Conservation (phyloP, 345 rosid species). For the Syzygium aromaticum region DNA sequence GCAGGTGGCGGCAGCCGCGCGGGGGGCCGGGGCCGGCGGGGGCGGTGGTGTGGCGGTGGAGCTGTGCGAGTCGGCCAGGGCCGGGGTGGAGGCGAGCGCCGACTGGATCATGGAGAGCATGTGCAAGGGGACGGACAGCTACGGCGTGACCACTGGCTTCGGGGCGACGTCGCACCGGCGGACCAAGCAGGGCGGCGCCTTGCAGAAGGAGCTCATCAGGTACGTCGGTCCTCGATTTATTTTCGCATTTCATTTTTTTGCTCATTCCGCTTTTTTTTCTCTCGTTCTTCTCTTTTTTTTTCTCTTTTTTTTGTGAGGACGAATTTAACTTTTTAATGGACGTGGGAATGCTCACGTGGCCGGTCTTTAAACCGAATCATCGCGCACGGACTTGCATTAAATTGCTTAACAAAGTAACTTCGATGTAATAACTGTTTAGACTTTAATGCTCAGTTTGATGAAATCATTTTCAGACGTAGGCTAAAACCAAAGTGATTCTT, state of each 20-base stretch:
- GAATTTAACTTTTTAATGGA: neutral
- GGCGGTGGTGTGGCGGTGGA: constrained; percentile 29
- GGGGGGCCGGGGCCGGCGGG: neutral
- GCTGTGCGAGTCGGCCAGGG: constrained; percentile 46
- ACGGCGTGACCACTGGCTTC: constrained; percentile 76
- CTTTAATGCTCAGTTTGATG: neutral
- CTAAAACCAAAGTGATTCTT: neutral
- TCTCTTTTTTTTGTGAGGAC: neutral
- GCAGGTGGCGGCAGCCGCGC: constrained; percentile 62
- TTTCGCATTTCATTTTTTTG: neutral
- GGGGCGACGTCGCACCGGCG: constrained; percentile 69
- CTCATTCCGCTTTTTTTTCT: neutral
- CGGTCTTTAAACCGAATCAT: neutral
- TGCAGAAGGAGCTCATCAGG: constrained; percentile 76
- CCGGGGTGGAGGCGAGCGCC: constrained; percentile 61
- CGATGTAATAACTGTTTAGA: neutral
- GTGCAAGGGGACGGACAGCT: constrained; percentile 60
- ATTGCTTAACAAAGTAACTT: neutral
- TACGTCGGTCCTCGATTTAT: neutral
- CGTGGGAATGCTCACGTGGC: neutral
- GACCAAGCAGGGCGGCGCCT: constrained; percentile 65
- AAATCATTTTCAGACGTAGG: neutral
- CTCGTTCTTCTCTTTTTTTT: neutral
- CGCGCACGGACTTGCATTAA: neutral
- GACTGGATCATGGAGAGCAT: constrained; percentile 82